Conservation (phyloP, 1,284 basidiomycete species). For the Irpex lacteus region DNA sequence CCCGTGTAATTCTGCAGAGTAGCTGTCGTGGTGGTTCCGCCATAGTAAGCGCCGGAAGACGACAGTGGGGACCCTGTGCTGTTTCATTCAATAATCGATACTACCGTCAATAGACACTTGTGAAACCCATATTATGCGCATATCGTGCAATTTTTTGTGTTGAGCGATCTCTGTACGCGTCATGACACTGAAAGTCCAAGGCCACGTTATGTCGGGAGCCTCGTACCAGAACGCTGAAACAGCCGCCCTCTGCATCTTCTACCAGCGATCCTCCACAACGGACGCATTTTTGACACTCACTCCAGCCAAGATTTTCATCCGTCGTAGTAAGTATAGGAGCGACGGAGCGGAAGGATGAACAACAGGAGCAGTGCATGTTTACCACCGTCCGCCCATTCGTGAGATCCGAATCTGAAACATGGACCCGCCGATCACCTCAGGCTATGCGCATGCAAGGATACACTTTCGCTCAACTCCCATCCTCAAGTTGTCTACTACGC, state of each 20-base stretch:
- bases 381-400: neutral
- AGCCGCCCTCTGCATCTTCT: neutral
- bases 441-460: neutral
- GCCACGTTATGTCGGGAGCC: no score
- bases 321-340: neutral
- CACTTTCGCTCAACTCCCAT: neutral
- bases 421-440: neutral
- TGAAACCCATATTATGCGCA: no score
- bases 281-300: neutral
- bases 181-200: no score
- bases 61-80: no score
- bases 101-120: no score
- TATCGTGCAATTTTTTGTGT: no score
- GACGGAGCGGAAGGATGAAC: neutral
- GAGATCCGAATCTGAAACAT: neutral
- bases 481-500: neutral
- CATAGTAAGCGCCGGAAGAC: no score
- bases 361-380: neutral
- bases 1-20: no score
- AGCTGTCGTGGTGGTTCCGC: no score
- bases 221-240: neutral
- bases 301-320: neutral
- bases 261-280: neutral
- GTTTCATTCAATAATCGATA: no score
- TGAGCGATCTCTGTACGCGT: no score